Base-by-base conservation (phyloP, 1,139 yeast species). In the Hemisphaericaspora lyxosophila region DNA sequence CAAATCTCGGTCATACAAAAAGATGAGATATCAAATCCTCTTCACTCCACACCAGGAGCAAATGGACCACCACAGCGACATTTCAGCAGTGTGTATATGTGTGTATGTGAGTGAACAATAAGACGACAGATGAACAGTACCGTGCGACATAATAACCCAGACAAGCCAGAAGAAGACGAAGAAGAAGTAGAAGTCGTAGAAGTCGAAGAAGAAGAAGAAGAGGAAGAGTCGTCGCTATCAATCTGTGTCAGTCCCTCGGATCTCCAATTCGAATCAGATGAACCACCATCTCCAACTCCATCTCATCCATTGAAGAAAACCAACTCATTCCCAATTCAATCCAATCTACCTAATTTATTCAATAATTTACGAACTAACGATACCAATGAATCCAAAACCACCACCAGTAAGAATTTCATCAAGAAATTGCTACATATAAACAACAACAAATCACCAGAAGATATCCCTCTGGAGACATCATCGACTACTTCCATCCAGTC, bases 241-340 rank as follows among this genome's bases (percentile, higher is more conserved):
- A 35, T 5, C 9, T 11, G 20, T 25, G 9, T 8, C 9, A 36
- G 41, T 27, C 42, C 40, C 3, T 37, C 43, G 7, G 43, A 40
- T 18, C 26, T 41, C 13, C 37, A 35, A 15, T 36, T 25, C 32
- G n/a, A n/a, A n/a, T n/a, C n/a, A n/a, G 29, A 39, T 2, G 20
- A 20, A 16, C 30, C 31, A 12, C 7, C 16, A 28, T 12, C 15
- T 15, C 18, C 7, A 26, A n/a, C 23, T 22, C 33, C 26, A 22
- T 18, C 35, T 2, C 12, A 23, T 3, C 9, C 36, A n/a, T 31
- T 39, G 9, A 29, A 40, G 8, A 35, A 31, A 32, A 33, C 43
- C 0, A 27, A 45, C 4, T 46, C 53, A 16, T 53, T 57, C 5
- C 64, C 66, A 2, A 49, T 60, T 5, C 57, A 51, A 43, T 60